phyloP scores from a whole-genome alignment of 129 eudicot species.

The Artemisia argyi region DNA sequence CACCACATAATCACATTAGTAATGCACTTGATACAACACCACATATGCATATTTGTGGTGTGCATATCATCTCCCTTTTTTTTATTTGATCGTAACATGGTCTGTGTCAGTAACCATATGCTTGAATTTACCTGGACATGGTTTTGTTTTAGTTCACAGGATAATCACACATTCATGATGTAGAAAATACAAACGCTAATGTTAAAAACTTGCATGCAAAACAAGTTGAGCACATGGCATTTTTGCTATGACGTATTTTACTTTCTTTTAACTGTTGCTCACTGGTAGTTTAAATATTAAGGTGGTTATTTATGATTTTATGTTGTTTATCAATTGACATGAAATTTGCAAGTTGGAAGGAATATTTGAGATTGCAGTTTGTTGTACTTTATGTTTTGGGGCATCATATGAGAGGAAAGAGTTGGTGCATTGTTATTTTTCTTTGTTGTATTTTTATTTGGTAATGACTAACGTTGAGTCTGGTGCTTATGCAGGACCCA shows the following conservation, averaged over 20 bases:
- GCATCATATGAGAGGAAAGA: not conserved
- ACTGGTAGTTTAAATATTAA: not conserved
- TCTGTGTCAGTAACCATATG: not conserved
- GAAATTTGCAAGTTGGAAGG: too few relatives aligned
- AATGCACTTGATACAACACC: too few relatives aligned
- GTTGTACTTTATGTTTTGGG: not conserved
- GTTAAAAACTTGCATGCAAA: not conserved
- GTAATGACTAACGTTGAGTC: not conserved
- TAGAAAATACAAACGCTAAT: not conserved
- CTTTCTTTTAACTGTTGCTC: not conserved
- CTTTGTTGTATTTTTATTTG: not conserved
- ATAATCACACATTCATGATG: not conserved
- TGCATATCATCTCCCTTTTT: too few relatives aligned
- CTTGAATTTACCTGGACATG: not conserved
- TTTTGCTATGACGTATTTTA: not conserved
- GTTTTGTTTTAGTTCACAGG: not conserved
- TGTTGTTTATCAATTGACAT: not conserved
- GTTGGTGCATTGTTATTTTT: not conserved
- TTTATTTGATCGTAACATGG: not conserved
- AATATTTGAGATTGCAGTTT: not conserved
- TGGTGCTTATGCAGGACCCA: slow-evolving; percentile 58
- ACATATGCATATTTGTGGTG: too few relatives aligned
- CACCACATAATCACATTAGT: too few relatives aligned
- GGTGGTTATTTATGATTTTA: not conserved
- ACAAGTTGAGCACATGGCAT: not conserved